These are phyloP conservation scores for Clitocybe nebularis DNA, from an alignment of 1,284 basidiomycete species.

Conservation along the genomic window DNA sequence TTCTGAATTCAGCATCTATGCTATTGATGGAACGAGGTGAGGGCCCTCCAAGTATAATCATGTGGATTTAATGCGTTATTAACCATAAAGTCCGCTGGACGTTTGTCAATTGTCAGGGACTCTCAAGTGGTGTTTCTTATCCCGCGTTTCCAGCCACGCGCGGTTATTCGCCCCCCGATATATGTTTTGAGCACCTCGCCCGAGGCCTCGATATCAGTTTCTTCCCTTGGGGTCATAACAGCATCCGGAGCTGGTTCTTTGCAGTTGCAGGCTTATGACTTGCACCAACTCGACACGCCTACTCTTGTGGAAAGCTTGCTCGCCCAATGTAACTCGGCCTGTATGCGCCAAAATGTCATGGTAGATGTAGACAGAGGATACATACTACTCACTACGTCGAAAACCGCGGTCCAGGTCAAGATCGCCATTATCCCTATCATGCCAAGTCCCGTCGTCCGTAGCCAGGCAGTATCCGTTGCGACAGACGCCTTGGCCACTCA, in stretches of 20 bases:
- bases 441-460: no score
- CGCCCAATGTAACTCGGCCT: conserved; percentile 13
- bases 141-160: conserved; percentile 19
- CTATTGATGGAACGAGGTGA: conserved; percentile 32
- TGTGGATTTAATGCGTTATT: no score
- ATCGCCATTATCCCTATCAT: conserved; percentile 11
- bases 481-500: conserved; percentile 7
- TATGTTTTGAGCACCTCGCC: conserved; percentile 29
- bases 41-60: no score
- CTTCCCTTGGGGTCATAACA: conserved; percentile 23
- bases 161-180: conserved; percentile 25
- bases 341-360: conserved; percentile 10
- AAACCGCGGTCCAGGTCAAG: conserved; percentile 7
- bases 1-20: conserved; percentile 27
- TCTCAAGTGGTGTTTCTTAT: no score
- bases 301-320: conserved; percentile 15
- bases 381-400: conserved; percentile 8
- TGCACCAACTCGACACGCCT: conserved; percentile 7
- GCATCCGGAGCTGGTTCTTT: conserved; percentile 26
- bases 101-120: no score
- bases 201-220: conserved; percentile 23
- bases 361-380: conserved; percentile 5
- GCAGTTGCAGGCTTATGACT: conserved; percentile 17
- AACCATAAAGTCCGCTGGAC: no score
- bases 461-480: no score